These are phyloP conservation scores for Acrodontium crateriforme DNA, from an alignment of 2,329 filamentous ascomycete genomes.

Conservation along the genomic window DNA sequence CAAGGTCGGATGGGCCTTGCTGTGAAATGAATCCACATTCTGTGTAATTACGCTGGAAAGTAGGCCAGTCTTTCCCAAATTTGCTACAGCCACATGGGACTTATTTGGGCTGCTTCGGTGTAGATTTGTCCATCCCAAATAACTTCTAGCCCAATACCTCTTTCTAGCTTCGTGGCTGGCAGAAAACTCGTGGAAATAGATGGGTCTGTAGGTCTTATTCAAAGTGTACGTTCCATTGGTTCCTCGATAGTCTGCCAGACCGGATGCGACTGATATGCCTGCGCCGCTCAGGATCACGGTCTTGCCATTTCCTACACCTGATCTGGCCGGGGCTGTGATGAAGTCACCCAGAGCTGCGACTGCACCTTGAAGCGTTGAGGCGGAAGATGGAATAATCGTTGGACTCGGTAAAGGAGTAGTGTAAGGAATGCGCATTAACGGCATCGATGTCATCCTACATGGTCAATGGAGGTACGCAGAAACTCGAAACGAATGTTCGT, in stretches of 20 bases:
- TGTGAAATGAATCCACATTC: slow-evolving; percentile 94
- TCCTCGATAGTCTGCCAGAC: slow-evolving; percentile 84
- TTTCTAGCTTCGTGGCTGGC: slow-evolving; percentile 71
- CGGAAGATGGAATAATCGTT: slow-evolving; percentile 57
- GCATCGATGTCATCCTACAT: slow-evolving; percentile 8
- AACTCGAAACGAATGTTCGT: no score
- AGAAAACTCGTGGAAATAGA: slow-evolving; percentile 86
- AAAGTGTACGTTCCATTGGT: slow-evolving; percentile 81
- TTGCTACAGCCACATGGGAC: slow-evolving; percentile 62
- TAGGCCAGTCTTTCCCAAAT: slow-evolving; percentile 57
- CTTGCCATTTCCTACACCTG: slow-evolving; percentile 38
- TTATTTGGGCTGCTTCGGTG: slow-evolving; percentile 65
- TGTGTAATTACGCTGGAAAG: slow-evolving; percentile 75
- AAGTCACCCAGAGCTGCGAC: slow-evolving; percentile 66
- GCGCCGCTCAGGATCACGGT: slow-evolving; percentile 65
- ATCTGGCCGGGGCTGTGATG: slow-evolving; percentile 43
- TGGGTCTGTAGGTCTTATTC: slow-evolving; percentile 80
- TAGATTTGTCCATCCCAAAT: slow-evolving; percentile 79
- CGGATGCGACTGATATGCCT: slow-evolving; percentile 84
- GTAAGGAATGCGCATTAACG: slow-evolving; percentile 76
- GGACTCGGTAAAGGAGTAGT: slow-evolving; percentile 69
- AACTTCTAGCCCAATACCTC: slow-evolving; percentile 90
- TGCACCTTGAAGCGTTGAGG: slow-evolving; percentile 56
- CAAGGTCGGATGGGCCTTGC: slow-evolving; percentile 56
- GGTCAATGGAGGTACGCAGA: no score